phyloP scores from a whole-genome alignment of 352 stramenopile genomes.

The Ophiocytium majus region DNA sequence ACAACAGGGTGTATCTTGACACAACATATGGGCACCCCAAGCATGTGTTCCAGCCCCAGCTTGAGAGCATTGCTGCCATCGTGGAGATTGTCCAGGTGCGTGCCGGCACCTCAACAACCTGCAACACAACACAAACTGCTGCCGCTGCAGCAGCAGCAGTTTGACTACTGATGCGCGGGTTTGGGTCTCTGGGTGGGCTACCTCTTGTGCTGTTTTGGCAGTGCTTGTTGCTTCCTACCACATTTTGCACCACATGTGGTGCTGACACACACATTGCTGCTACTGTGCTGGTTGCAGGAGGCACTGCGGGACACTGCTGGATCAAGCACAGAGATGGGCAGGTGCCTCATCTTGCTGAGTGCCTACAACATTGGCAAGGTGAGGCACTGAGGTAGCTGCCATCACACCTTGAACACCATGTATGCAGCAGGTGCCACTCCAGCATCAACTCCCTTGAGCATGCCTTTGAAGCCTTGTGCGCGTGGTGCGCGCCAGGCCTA shows the following conservation, averaged over 20 bases:
- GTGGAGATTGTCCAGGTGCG: constrained; percentile 22
- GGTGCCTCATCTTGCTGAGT: constrained; percentile 38
- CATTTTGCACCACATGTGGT: neutral
- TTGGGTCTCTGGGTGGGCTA: too few species aligned
- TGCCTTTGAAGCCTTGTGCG: too few species aligned
- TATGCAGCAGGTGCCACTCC: too few species aligned
- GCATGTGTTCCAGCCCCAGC: constrained; percentile 43
- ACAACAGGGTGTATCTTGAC: constrained; percentile 54
- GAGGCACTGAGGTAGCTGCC: too few species aligned
- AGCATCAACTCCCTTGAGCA: too few species aligned
- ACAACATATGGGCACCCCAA: constrained; percentile 52
- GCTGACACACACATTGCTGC: neutral
- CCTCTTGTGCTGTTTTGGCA: constrained; percentile 19
- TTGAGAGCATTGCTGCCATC: constrained; percentile 41
- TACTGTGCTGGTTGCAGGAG: neutral
- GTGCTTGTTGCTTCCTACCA: constrained; percentile 9
- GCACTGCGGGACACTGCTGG: constrained; percentile 14
- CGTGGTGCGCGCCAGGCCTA: too few species aligned
- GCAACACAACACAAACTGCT: neutral
- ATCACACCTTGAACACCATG: too few species aligned
- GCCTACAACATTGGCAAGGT: constrained; percentile 53
- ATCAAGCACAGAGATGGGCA: neutral
- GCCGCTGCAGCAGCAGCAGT: neutral
- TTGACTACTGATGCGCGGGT: too few species aligned
- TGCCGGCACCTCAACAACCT: too few species aligned